These are phyloP conservation scores for Euphorbia celastroides DNA, from an alignment of 441 rosid species.

Conservation along the genomic window DNA sequence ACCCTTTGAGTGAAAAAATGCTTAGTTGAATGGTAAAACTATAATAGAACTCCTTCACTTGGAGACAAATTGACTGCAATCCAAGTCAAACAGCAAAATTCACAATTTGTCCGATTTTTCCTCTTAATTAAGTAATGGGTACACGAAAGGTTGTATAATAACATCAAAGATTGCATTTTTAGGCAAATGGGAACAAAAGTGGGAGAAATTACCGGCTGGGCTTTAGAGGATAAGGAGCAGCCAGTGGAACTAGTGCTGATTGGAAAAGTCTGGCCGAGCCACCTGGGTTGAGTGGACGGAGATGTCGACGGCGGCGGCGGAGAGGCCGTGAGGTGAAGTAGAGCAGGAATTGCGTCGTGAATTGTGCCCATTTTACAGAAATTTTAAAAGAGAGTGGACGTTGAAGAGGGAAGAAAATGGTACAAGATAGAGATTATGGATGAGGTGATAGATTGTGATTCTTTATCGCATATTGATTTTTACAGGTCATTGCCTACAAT, in stretches of 20 bases:
- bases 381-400: neutral
- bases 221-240: slow-evolving; percentile 15
- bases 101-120: neutral
- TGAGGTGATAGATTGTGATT: neutral
- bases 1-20: neutral
- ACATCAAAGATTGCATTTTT: neutral
- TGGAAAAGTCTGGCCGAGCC: slow-evolving; percentile 15
- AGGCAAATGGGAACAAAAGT: neutral
- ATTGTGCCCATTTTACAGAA: slow-evolving; percentile 26
- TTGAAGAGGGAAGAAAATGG: neutral
- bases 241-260: slow-evolving; percentile 12
- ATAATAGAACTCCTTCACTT: neutral
- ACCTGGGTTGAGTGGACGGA: neutral
- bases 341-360: slow-evolving; percentile 21
- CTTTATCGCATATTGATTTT: neutral
- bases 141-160: neutral
- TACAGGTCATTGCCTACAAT: too few relatives aligned
- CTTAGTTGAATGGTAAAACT: neutral
- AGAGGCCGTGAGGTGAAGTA: slow-evolving; percentile 5
- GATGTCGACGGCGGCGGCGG: slow-evolving; percentile 11
- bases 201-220: slow-evolving; percentile 18
- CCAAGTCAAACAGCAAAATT: neutral
- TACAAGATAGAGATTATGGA: neutral
- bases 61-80: neutral
- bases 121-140: neutral